phyloP scores from a whole-genome alignment of 139 green algal genomes.

The Zygnema cylindricum region DNA sequence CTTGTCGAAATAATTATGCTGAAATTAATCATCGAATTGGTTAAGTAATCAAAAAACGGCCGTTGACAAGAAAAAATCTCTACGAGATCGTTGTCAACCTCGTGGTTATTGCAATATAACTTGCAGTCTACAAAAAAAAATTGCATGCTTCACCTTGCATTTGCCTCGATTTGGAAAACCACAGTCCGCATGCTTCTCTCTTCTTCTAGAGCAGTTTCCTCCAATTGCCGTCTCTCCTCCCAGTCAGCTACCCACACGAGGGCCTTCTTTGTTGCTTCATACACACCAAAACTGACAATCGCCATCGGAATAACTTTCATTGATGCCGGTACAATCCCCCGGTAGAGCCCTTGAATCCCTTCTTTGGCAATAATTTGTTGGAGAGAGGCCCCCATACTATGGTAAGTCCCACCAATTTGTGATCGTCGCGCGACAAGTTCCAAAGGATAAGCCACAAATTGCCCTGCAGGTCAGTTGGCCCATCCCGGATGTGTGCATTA shows the following conservation, averaged over 20 bases:
- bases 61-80: no score
- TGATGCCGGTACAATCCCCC: slow-evolving; percentile 74
- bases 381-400: slow-evolving; percentile 37
- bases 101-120: no score
- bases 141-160: no score
- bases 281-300: slow-evolving; percentile 79
- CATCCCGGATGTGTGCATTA: no score
- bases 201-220: slow-evolving; percentile 34
- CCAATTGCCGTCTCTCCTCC: slow-evolving; percentile 32
- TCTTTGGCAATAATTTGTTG: slow-evolving; percentile 58
- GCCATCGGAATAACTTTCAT: slow-evolving; percentile 83
- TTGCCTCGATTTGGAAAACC: no score
- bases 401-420: slow-evolving; percentile 50
- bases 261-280: slow-evolving; percentile 68
- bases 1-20: no score
- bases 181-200: slow-evolving; percentile 12
- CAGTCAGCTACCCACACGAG: slow-evolving; percentile 32
- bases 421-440: slow-evolving; percentile 77
- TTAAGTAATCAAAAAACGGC: no score
- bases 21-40: no score
- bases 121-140: no score
- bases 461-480: slow-evolving; percentile 61
- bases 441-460: slow-evolving; percentile 80
- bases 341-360: slow-evolving; percentile 63
- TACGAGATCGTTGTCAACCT: no score